Percentiles rank a stretch among this genome's conserved stretches.
Conservation (phyloP, 83 land plant genomes). For the Thuja plicata region DNA sequence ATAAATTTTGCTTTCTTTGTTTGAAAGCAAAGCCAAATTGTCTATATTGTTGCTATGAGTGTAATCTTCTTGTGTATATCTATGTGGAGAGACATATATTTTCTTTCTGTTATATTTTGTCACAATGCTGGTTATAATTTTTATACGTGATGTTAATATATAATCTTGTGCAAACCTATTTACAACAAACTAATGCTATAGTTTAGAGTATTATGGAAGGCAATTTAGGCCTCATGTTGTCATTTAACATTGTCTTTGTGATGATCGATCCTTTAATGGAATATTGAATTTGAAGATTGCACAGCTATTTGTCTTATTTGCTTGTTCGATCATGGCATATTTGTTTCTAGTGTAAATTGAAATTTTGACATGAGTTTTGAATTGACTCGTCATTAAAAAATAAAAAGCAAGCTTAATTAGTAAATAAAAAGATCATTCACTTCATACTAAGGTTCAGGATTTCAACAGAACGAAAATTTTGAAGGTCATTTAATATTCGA, state of each 20-base stretch:
- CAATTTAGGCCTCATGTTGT: neutral
- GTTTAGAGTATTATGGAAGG: neutral
- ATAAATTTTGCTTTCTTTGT: neutral
- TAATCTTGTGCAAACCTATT: neutral
- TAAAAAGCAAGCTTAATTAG: neutral
- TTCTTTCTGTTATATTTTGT: neutral
- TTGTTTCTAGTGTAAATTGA: neutral
- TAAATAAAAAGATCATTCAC: neutral
- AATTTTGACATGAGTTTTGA: neutral
- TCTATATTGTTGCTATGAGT: neutral
- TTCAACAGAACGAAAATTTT: neutral
- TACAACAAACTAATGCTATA: neutral
- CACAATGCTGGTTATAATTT: neutral
- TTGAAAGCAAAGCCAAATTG: neutral
- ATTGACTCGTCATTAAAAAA: neutral
- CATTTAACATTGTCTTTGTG: neutral
- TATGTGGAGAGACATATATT: neutral
- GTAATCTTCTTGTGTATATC: conserved; percentile 10
- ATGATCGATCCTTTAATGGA: neutral
- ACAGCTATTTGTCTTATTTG: neutral
- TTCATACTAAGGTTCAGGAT: neutral
- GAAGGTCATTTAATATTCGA: neutral
- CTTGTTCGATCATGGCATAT: neutral
- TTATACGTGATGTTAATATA: neutral
- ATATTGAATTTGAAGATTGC: neutral